Evolutionary conservation across 1,284 basidiomycete genomes (phyloP).

Genomic region (Malassezia dermatis): DNA sequence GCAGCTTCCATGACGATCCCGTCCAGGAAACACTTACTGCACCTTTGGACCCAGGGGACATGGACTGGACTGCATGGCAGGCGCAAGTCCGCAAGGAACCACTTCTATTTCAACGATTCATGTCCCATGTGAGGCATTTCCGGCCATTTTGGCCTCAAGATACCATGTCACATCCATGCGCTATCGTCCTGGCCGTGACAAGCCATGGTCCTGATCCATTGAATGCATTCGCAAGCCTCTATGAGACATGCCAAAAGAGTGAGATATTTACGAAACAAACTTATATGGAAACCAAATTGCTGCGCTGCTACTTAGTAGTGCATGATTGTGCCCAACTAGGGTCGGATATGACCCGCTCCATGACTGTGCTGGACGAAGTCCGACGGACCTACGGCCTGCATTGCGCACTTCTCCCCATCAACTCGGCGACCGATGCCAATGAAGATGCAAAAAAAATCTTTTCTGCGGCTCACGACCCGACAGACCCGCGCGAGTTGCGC

Average conservation of each 20-base stretch:
- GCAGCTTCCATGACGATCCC: slow-evolving; percentile 3
- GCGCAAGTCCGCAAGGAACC: neutral
- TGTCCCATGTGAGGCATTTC: slow-evolving; percentile 6
- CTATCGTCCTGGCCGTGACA: slow-evolving; percentile 33
- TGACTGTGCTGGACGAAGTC: slow-evolving; percentile 34
- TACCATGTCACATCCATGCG: slow-evolving; percentile 5
- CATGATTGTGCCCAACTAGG: slow-evolving; percentile 32
- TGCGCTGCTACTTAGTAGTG: slow-evolving; percentile 41
- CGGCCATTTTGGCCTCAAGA: slow-evolving; percentile 7
- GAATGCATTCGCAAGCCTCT: slow-evolving; percentile 41
- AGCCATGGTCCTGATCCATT: slow-evolving; percentile 35
- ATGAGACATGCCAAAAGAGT: slow-evolving; percentile 21
- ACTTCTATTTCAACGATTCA: slow-evolving; percentile 22
- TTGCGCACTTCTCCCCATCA: slow-evolving; percentile 38
- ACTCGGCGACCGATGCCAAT: slow-evolving; percentile 20
- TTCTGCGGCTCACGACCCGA: neutral
- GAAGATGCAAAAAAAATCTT: neutral
- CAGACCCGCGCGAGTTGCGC: neutral
- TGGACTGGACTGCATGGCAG: neutral
- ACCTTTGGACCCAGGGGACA: slow-evolving; percentile 12
- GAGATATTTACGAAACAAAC: slow-evolving; percentile 26
- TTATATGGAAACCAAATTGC: slow-evolving; percentile 32
- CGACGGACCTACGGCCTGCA: slow-evolving; percentile 43
- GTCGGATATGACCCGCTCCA: slow-evolving; percentile 25
- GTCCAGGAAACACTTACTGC: slow-evolving; percentile 18